Evolutionary conservation across 352 stramenopile genomes (phyloP).

Genomic region (Globisporangium barbulae): DNA sequence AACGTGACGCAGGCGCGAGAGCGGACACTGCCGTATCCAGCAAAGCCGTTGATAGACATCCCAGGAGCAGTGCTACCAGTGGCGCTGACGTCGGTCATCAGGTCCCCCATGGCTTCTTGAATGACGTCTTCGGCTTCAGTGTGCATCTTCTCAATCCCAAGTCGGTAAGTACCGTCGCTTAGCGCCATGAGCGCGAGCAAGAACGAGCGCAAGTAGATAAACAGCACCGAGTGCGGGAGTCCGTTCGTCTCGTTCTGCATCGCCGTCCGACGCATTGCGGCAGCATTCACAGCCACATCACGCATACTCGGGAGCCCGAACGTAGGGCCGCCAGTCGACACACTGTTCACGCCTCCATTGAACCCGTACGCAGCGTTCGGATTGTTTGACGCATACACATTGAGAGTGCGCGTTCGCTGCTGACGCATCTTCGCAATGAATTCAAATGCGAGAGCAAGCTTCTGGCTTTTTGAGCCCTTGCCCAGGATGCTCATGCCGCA

Average conservation of each 20-base stretch:
- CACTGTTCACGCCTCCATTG: conserved; percentile 33
- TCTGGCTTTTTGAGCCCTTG: conserved; percentile 84
- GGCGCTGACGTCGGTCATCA: conserved; percentile 73
- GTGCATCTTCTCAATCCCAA: conserved; percentile 85
- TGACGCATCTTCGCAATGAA: conserved; percentile 86
- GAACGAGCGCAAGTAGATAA: conserved; percentile 85
- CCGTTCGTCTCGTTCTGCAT: conserved; percentile 49
- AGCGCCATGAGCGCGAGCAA: conserved; percentile 81
- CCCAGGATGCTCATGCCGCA: conserved; percentile 85
- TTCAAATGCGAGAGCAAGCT: conserved; percentile 82
- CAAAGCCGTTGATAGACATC: conserved; percentile 35
- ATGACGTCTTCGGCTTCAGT: conserved; percentile 85
- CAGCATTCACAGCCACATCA: conserved; percentile 28
- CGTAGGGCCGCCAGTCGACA: conserved; percentile 41
- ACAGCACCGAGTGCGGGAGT: conserved; percentile 77
- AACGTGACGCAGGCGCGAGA: conserved; percentile 82
- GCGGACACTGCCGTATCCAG: conserved; percentile 60
- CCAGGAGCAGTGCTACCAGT: conserved; percentile 28
- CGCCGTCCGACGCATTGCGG: conserved; percentile 32
- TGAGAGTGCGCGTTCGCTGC: conserved; percentile 66
- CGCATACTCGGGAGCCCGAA: conserved; percentile 64
- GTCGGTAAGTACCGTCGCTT: conserved; percentile 78
- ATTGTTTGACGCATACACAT: conserved; percentile 51
- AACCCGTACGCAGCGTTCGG: conserved; percentile 31
- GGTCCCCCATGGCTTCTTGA: conserved; percentile 79